Percentiles rank a stretch among this genome's conserved stretches.
Evolutionary conservation across 129 eudicot genomes (phyloP).

Genomic region (Lactuca saligna): DNA sequence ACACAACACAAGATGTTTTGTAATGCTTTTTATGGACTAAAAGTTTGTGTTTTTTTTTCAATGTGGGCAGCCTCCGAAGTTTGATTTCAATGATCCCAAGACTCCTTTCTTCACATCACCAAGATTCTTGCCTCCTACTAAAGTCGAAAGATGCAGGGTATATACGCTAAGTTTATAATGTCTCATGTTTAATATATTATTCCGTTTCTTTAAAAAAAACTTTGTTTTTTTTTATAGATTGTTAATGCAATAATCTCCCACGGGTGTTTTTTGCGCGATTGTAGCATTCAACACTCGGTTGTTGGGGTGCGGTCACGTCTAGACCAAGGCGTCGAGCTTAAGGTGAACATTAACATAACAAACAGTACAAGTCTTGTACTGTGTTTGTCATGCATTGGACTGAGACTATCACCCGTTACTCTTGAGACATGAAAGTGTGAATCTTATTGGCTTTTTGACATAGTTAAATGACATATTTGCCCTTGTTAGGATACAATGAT

Average conservation of each 20-base stretch:
- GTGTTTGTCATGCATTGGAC: too few relatives aligned
- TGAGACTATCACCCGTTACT: not conserved
- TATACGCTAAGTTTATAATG: slow-evolving; percentile 15
- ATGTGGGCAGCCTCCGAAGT: slow-evolving; percentile 63
- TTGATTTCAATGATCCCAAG: slow-evolving; percentile 78
- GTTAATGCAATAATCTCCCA: slow-evolving; percentile 81
- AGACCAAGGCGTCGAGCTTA: slow-evolving; percentile 70
- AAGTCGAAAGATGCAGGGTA: slow-evolving; percentile 83
- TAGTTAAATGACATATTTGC: slow-evolving; percentile 10
- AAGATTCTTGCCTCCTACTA: slow-evolving; percentile 83
- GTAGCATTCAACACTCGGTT: slow-evolving; percentile 74
- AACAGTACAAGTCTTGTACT: too few relatives aligned
- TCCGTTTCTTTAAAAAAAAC: not conserved
- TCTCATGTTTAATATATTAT: not conserved
- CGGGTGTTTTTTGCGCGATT: slow-evolving; percentile 82
- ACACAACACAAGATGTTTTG: not conserved
- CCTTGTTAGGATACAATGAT: slow-evolving; percentile 77
- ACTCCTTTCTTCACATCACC: slow-evolving; percentile 84
- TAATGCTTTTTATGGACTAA: not conserved
- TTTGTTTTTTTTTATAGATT: slow-evolving; percentile 44
- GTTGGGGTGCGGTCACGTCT: slow-evolving; percentile 83
- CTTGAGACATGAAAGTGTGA: not conserved
- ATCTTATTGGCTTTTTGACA: not conserved
- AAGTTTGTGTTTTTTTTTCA: slow-evolving; percentile 1
- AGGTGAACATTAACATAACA: slow-evolving; percentile 32